These are phyloP conservation scores for Irpex sp. DNA, from an alignment of 1,284 basidiomycete species.

Conservation along the genomic window DNA sequence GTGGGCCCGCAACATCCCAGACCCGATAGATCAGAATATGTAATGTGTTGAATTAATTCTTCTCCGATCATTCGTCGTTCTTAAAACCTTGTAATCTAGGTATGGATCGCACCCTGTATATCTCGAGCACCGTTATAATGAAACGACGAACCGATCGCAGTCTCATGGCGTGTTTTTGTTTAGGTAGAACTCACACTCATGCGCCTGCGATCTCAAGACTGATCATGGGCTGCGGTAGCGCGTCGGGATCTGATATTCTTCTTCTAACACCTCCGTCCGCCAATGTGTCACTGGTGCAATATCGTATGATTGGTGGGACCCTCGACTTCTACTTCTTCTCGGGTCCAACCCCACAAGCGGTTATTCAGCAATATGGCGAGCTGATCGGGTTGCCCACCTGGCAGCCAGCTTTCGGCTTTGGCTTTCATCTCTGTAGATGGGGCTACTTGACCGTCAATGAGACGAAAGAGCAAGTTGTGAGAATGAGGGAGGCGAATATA, in stretches of 20 bases:
- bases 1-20: conserved; percentile 62
- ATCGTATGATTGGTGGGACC: conserved; percentile 61
- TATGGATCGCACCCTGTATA: conserved; percentile 74
- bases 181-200: conserved; percentile 28
- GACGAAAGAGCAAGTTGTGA: conserved; percentile 47
- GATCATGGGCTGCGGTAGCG: conserved; percentile 16
- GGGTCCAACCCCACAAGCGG: conserved; percentile 56
- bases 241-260: conserved; percentile 64
- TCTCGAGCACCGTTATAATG: conserved; percentile 58
- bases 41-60: conserved; percentile 26
- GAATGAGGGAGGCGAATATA: conserved; percentile 60
- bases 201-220: neutral
- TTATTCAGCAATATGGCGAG: conserved; percentile 65
- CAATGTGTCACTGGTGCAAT: conserved; percentile 55
- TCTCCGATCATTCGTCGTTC: neutral
- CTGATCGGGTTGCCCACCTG: conserved; percentile 60
- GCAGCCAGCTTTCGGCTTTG: conserved; percentile 69
- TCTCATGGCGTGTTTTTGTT: conserved; percentile 73
- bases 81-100: conserved; percentile 23
- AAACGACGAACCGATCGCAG: conserved; percentile 42
- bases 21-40: conserved; percentile 62
- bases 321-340: conserved; percentile 62
- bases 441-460: conserved; percentile 24
- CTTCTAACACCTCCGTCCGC: conserved; percentile 50
- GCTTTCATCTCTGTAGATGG: conserved; percentile 68